Percentiles rank a stretch among this genome's conserved stretches.
Evolutionary conservation across 1,284 basidiomycete genomes (phyloP).

Genomic region (Fomitopsis pinicola): DNA sequence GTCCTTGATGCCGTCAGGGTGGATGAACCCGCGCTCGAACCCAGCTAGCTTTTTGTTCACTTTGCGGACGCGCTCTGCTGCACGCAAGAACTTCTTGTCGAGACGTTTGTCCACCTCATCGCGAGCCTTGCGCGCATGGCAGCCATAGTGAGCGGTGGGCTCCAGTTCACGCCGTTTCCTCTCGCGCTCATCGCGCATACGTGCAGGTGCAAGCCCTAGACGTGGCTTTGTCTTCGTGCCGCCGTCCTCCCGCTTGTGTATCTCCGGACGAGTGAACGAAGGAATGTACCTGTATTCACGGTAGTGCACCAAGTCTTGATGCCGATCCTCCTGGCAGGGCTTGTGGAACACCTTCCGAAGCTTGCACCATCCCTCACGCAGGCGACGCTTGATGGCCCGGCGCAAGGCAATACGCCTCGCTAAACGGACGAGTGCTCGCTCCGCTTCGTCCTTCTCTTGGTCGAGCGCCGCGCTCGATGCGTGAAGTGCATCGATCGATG

Average conservation of each 20-base stretch:
- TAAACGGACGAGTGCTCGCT: constrained; percentile 24
- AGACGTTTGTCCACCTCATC: constrained; percentile 5
- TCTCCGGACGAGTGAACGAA: neutral
- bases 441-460: constrained; percentile 38
- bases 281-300: neutral
- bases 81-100: constrained; percentile 40
- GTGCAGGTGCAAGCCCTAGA: constrained; percentile 7
- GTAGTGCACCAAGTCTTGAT: neutral
- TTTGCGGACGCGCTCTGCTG: constrained; percentile 54
- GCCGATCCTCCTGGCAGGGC: constrained; percentile 15
- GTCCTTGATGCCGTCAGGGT: constrained; percentile 72
- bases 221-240: neutral
- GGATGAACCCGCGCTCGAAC: constrained; percentile 87
- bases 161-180: neutral
- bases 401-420: constrained; percentile 30
- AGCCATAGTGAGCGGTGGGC: neutral
- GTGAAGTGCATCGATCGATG: constrained; percentile 50
- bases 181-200: constrained; percentile 10
- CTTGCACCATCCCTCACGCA: constrained; percentile 20
- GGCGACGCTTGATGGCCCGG: constrained; percentile 19
- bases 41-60: constrained; percentile 69
- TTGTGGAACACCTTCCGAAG: constrained; percentile 22
- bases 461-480: constrained; percentile 53
- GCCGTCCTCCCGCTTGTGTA: neutral
- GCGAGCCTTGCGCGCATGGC: constrained; percentile 1